Base-by-base conservation (phyloP, 2,329 filamentous ascomycete genomes). In the Monosporascus sp. region DNA sequence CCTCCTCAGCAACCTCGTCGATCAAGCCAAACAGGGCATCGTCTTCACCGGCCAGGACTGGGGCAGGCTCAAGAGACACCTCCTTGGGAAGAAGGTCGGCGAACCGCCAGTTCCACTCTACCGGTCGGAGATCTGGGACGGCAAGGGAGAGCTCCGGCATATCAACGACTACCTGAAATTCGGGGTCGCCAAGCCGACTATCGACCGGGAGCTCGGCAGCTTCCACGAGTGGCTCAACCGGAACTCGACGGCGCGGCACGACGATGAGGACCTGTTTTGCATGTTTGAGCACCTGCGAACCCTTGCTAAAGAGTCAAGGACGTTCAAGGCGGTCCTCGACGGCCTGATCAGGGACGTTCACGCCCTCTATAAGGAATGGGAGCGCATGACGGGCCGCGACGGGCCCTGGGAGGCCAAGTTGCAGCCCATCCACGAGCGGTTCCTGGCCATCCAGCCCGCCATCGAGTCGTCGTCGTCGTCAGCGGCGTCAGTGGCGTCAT, bases 101-200 rank as follows among this genome's bases (percentile, higher is more conserved):
- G 70, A 76, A 1, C 65, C 62, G 5, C 24, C 50, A 2, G 37
- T 53, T 6, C 79, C 77, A 0, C 64, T 68, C 1, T 83, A 83
- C 60, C 74, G 76, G 51, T 67, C 65, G 3, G 67, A 72, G 0
- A 57, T 54, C 6, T 73, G 70, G 59, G 56, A 55, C 0, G 51
- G 60, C 1, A 14, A 52, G 3, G 51, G 57, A 9, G 53, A 66
- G 18, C 59, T 66, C 0, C 65, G 60, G 2, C 81, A 88, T 52
- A 80, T 89, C 3, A 74, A 87, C 5, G 87, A 90, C 62, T 74
- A 77, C 38, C 70, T 90, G 7, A 84, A 80, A 57, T 86, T 83
- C 18, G 57, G 67, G 0, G 71, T 84, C 2, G 77, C 82, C 0
- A 66, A 75, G 14, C 66, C 70, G 0, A 65, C 67, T 0, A 72